Evolutionary conservation across 495 filamentous ascomycete genomes (phyloP).

Genomic region (Lasiosphaeria miniovina): DNA sequence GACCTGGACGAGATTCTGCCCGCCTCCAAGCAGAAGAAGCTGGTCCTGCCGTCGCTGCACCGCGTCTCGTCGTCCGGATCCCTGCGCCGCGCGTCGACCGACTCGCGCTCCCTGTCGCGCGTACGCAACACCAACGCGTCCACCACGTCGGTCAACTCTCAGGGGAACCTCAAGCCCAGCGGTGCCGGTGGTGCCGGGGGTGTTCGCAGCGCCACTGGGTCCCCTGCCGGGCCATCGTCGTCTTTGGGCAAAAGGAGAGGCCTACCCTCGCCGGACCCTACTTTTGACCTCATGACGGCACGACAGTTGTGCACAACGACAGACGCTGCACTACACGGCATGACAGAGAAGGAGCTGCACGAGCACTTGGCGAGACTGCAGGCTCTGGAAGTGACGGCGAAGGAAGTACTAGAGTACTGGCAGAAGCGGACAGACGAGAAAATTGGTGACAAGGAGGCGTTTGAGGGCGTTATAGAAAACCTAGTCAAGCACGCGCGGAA

Average conservation of each 20-base stretch:
- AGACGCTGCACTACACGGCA: constrained; percentile 69
- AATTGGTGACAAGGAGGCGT: constrained; percentile 86
- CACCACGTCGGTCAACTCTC: constrained; percentile 54
- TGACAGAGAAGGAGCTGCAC: constrained; percentile 72
- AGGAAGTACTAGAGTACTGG: constrained; percentile 85
- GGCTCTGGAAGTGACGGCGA: constrained; percentile 62
- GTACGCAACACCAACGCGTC: constrained; percentile 55
- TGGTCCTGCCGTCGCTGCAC: constrained; percentile 83
- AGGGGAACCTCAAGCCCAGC: constrained; percentile 37
- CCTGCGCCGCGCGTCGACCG: constrained; percentile 41
- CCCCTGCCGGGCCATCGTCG: constrained; percentile 13
- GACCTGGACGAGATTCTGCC: constrained; percentile 97
- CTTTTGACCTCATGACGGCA: constrained; percentile 75
- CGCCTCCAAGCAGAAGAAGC: constrained; percentile 95
- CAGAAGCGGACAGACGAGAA: constrained; percentile 77
- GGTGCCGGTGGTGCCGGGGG: constrained; percentile 10
- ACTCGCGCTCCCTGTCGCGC: constrained; percentile 49
- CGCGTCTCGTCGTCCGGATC: constrained; percentile 54
- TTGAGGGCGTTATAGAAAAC: constrained; percentile 98
- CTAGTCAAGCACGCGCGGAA: constrained; percentile 92
- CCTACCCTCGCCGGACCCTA: constrained; percentile 59
- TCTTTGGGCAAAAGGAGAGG: constrained; percentile 48
- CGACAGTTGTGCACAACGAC: constrained; percentile 79
- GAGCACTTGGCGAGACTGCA: constrained; percentile 71
- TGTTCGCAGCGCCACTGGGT: neutral